phyloP scores from a whole-genome alignment of 257 asterid species.

The Solanum lycopersicoides region DNA sequence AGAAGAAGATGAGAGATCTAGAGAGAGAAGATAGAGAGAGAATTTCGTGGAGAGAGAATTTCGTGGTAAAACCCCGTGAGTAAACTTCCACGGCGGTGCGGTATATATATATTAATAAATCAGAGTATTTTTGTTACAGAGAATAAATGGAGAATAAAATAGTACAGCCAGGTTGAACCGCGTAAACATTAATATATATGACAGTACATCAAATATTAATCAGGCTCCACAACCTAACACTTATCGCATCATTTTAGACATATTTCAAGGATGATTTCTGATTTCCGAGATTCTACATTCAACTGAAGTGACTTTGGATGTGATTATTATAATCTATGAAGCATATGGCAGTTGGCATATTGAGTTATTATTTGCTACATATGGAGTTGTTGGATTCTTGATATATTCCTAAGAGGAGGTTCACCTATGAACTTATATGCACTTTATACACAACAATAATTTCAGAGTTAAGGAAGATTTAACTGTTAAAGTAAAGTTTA shows the following conservation, averaged over 20 bases:
- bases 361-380: neutral
- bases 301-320: neutral
- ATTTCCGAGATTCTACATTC: neutral
- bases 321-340: neutral
- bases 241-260: neutral
- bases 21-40: too few relatives aligned
- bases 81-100: too few relatives aligned
- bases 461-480: neutral
- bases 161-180: too few relatives aligned
- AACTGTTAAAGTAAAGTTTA: neutral
- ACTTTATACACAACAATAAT: neutral
- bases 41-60: too few relatives aligned
- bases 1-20: too few relatives aligned
- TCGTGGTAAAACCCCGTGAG: too few relatives aligned
- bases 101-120: too few relatives aligned
- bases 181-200: too few relatives aligned
- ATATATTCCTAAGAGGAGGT: neutral
- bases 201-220: too few relatives aligned
- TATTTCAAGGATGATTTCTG: neutral
- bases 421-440: neutral
- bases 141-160: too few relatives aligned
- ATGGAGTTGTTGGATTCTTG: neutral
- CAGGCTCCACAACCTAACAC: too few relatives aligned
- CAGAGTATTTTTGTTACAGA: too few relatives aligned
- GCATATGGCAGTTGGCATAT: neutral